Conservation (phyloP, 2,329 filamentous ascomycete species). For the Diplodia intermedia region DNA sequence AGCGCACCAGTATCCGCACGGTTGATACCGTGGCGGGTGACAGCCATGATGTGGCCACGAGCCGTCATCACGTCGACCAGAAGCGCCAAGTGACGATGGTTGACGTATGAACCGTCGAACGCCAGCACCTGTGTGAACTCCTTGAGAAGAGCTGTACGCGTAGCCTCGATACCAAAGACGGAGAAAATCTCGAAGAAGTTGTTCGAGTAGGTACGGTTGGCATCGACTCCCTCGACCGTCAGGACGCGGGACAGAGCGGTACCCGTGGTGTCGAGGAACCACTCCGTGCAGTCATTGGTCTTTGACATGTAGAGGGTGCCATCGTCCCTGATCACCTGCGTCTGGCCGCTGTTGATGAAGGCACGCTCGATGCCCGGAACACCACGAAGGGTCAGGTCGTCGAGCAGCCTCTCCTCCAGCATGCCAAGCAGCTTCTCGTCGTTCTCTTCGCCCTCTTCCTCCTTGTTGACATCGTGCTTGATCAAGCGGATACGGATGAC, state of each 20-base stretch:
- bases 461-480: constrained; percentile 62
- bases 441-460: constrained; percentile 79
- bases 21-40: constrained; percentile 98
- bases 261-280: constrained; percentile 94
- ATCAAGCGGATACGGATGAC: constrained; percentile 91
- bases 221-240: constrained; percentile 85
- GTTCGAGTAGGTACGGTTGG: constrained; percentile 87
- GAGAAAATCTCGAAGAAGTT: constrained; percentile 94
- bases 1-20: constrained; percentile 95
- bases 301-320: constrained; percentile 70
- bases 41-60: constrained; percentile 89
- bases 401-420: constrained; percentile 87
- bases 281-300: constrained; percentile 79
- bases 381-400: constrained; percentile 89
- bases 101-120: constrained; percentile 99
- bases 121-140: constrained; percentile 93
- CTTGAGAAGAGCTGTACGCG: constrained; percentile 81
- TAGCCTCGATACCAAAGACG: constrained; percentile 95
- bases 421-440: constrained; percentile 80
- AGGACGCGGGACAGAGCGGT: constrained; percentile 85
- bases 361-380: constrained; percentile 87
- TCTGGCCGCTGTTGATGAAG: constrained; percentile 72
- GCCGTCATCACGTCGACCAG: constrained; percentile 98
- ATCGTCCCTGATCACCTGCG: constrained; percentile 67
- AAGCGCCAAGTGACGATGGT: constrained; percentile 94